These are phyloP conservation scores for Alopecurus myosuroides DNA, from an alignment of 176 grass and related monocot genomes.

Conservation along the genomic window DNA sequence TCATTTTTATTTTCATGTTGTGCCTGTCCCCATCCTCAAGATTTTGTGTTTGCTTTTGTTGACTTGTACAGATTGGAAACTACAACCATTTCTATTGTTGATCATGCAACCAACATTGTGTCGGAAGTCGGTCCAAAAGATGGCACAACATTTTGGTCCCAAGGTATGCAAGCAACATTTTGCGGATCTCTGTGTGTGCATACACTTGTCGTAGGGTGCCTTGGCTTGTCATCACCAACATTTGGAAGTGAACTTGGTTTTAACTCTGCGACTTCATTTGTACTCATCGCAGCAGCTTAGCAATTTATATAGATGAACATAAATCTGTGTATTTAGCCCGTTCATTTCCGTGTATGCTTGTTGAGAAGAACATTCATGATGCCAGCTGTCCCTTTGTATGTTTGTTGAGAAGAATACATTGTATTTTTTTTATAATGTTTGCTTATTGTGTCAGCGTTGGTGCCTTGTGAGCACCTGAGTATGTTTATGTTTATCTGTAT, in stretches of 20 bases:
- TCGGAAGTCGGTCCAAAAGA: conserved; percentile 48
- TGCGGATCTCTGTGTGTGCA: conserved; percentile 36
- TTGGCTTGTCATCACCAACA: neutral
- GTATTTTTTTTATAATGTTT: neutral
- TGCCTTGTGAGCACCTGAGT: neutral
- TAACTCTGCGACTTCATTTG: neutral
- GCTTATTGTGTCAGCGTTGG: neutral
- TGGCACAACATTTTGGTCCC: conserved; percentile 53
- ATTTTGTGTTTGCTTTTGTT: neutral
- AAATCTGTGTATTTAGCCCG: neutral
- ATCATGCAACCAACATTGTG: conserved; percentile 59
- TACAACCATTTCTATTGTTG: conserved; percentile 73
- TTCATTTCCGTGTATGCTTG: neutral
- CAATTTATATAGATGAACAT: neutral
- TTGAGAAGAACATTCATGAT: conserved; percentile 15
- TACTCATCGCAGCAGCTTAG: neutral
- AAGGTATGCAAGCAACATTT: conserved; percentile 73
- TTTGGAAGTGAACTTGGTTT: neutral
- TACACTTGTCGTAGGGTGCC: neutral
- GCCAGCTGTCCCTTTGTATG: too few relatives aligned
- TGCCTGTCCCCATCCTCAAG: neutral
- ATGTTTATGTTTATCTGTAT: neutral
- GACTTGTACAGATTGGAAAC: conserved; percentile 46
- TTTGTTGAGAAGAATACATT: too few relatives aligned
- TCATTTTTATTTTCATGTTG: neutral